Conservation (phyloP, 2,329 filamentous ascomycete species). For the Botrytis aclada region DNA sequence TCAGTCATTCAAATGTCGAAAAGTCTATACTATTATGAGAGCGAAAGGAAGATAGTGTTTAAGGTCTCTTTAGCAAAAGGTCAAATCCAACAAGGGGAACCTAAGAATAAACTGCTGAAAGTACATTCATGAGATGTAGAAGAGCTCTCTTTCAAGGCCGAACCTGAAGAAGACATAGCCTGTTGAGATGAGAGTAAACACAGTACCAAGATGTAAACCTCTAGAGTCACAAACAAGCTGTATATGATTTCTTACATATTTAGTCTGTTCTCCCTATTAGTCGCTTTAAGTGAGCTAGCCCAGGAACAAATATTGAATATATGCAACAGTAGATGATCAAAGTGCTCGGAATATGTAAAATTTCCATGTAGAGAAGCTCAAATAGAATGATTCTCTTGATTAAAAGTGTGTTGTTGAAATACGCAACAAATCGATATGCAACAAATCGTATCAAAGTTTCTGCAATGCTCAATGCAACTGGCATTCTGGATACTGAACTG, state of each 20-base stretch:
- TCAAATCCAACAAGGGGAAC: background rate
- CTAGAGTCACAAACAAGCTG: background rate
- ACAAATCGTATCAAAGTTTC: background rate
- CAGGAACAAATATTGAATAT: background rate
- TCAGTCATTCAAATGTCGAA: background rate
- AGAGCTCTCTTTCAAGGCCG: background rate
- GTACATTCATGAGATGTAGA: background rate
- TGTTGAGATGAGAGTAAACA: background rate
- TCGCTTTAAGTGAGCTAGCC: no score
- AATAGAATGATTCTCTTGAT: background rate
- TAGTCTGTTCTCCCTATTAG: accelerated
- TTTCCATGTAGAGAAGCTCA: background rate
- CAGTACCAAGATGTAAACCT: background rate
- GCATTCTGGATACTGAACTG: background rate
- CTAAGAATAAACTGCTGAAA: background rate
- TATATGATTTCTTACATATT: background rate
- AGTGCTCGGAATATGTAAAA: background rate
- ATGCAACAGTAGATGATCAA: background rate
- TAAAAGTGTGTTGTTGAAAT: background rate
- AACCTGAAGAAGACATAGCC: background rate
- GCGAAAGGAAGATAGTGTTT: background rate
- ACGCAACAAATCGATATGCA: background rate
- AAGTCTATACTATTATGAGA: background rate
- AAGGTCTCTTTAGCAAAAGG: background rate
- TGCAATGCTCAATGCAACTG: background rate